Evolutionary conservation across 2,329 filamentous ascomycete genomes (phyloP), one percentile per base, ranked within the genome.

Genomic region (Bimuria novae-zelandiae): DNA sequence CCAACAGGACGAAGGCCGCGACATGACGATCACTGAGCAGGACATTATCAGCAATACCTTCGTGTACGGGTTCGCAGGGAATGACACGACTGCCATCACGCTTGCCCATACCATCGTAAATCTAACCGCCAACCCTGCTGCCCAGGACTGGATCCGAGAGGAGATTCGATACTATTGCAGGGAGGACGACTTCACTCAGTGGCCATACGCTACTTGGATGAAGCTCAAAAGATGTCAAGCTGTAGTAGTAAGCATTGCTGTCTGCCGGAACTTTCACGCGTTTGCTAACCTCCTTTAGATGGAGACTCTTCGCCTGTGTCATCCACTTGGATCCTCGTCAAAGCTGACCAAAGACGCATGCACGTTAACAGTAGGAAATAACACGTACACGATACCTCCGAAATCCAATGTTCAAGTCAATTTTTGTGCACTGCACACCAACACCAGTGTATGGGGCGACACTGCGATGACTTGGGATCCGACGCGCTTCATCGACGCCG

Each of bases 31-130:
- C 2, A 60, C 57, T 1, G 40, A 56, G 21, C 39, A 52, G 4
- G 59, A 62, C 21, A 62, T 60, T 3, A 49, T 57, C 30, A 79
- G 80, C 19, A 82, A 82, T 39, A 63, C 80, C 35, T 80, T 79
- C 45, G 68, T 77, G 0, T 74, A 80, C 53, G 80, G 77, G 35
- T 70, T 82, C 45, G 80, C 80, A 0, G 80, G 80, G 0, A 79
- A 81, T 49, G 80, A 83, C 51, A 81, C 80, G 0, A 80, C 79
- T 0, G 77, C 80, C 0, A 74, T 78, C 21, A 74, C 75, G 0
- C 58, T 82, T 3, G 51, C 37, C 4, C 70, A 74, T 1, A 79
- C 75, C 39, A 67, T 75, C 0, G 60, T 79, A 1, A 61, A 76
- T 14, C 65, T 83, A 1, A 77, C 80, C 1, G 71, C 74, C 0